Base-by-base conservation (phyloP, 306 rosid species). In the Malus orientalis region DNA sequence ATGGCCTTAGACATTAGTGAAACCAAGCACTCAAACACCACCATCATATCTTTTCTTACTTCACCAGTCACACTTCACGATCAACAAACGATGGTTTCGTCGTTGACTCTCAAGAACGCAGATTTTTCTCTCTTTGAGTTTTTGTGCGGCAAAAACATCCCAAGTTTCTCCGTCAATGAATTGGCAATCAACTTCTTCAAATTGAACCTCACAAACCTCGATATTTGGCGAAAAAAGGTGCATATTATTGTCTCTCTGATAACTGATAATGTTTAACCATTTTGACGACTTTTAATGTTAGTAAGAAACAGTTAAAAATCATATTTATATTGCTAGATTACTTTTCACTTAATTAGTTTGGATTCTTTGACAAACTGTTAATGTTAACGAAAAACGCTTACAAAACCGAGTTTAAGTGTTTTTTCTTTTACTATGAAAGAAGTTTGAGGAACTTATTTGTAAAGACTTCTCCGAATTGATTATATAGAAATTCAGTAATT, bases 21-120 rank as follows among this genome's bases (percentile, higher is more conserved):
- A 59, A 40, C 22, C 47, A 47, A 20, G 6, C 68, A 75, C 2
- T 7, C 75, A 14, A 68, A 81, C 61, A 45, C 25, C 51, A 80
- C 58, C 7, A 55, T 84, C 47, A 15, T 89, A 27, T 87, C 84
- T 19, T 89, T 93, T 77, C 78, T 69, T n/a, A 79, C 84, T 16
- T 8, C 74, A 25, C 83, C 71, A 1, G 38, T 57, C 30, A 22
- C 40, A 23, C 64, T 75, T 63, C 38, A 63, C 40, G 16, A 4
- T 25, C 33, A 8, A 44, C 78, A 30, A 30, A 0, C 4, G 16
- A 76, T 77, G 76, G 74, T 84, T 75, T 62, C 84, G 10, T 80
- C 87, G 27, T 22, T 69, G 11, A 3, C 19, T 23, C 84, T 79
- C 18, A 76, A 20, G 67, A 64, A 75, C 3, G 4, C 0, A 44